Percentiles rank a stretch among this genome's conserved stretches.
Conservation (phyloP, 352 stramenopile species). For the Globisporangium middletonii region DNA sequence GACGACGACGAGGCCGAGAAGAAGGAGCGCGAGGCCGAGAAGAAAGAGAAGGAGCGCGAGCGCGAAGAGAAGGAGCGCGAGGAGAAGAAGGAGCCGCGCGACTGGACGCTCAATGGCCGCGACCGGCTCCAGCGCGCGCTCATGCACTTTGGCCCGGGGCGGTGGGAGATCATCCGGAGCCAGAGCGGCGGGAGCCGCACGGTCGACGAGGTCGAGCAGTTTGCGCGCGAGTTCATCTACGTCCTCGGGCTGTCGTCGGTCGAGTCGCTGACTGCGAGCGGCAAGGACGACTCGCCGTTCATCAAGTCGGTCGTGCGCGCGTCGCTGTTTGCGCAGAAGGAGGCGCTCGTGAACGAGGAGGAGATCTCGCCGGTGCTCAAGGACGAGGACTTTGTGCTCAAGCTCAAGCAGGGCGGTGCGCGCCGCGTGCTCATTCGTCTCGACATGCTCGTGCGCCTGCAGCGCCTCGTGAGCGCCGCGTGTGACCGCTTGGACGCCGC, state of each 20-base stretch:
- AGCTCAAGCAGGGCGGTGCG: constrained; percentile 81
- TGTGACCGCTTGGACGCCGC: constrained; percentile 57
- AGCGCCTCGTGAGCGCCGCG: constrained; percentile 46
- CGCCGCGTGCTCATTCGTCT: constrained; percentile 77
- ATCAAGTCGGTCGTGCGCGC: constrained; percentile 78
- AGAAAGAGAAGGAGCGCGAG: constrained; percentile 32
- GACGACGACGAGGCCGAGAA: constrained; percentile 48
- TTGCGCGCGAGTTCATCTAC: constrained; percentile 85
- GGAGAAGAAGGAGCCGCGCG: constrained; percentile 68
- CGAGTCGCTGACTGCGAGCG: constrained; percentile 38
- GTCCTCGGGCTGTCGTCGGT: constrained; percentile 67
- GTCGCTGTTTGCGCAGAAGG: constrained; percentile 49
- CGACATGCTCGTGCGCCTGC: constrained; percentile 80
- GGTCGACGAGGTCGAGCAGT: constrained; percentile 76
- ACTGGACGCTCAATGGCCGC: constrained; percentile 85
- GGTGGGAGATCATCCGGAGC: constrained; percentile 86
- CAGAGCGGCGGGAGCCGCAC: constrained; percentile 84
- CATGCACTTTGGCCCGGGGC: constrained; percentile 85
- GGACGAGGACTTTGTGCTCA: constrained; percentile 85
- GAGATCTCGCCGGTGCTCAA: constrained; percentile 69
- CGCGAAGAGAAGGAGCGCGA: constrained; percentile 41
- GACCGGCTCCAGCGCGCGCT: constrained; percentile 79
- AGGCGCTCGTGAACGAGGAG: constrained; percentile 72
- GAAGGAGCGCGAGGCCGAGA: constrained; percentile 30
- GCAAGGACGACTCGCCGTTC: constrained; percentile 78